Base-by-base conservation (phyloP, 805 yeast genomes). In the Kodamaea lidongshanica region DNA sequence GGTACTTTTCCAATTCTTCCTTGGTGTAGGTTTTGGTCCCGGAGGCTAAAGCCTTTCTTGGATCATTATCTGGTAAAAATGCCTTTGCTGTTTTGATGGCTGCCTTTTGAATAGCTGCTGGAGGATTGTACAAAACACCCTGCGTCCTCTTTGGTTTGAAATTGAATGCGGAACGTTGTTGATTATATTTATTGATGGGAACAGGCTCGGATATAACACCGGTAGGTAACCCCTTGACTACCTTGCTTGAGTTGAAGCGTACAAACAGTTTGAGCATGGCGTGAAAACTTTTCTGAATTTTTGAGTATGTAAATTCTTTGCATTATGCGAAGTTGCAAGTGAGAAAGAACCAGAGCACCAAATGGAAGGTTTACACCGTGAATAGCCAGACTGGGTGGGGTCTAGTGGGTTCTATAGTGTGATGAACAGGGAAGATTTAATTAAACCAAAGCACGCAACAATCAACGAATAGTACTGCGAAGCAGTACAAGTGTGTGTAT, bases 91-190 rank as follows among this genome's bases (percentile, higher is more conserved):
- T 78, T 50, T 61, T 70, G 34, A 67, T 58, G 8, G 70, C 56
- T 16, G 79, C 65, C 34, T 45, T 41, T 30, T 39, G 33, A 10
- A 54, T 42, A 19, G 68, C 43, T 9, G 81, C 70, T 3, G 88
- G 72, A 14, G 86, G 87, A 23, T 85, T 70, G 45, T 61, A 65
- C 23, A 75, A 72, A 16, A 83, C 56, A 4, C 89, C 89, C 14
- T 67, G 61, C 1, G 78, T 73, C 12, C 70, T 58, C 30, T 61
- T 51, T 2, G 70, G 69, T 41, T 71, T 70, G 52, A 80, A 75
- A 49, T 79, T 82, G 44, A 67, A 71, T 6, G 85, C 78, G 13
- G 89, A 80, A 34, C 76, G 63, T 23, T 58, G 59, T 6, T 74
- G 67, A 52, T 82, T 79, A 59, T 64, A 82, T 39, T 68, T 65